Percentiles rank a stretch among this genome's conserved stretches.
Conservation (phyloP, 2,329 filamentous ascomycete genomes). For the Cercospora berteroae region DNA sequence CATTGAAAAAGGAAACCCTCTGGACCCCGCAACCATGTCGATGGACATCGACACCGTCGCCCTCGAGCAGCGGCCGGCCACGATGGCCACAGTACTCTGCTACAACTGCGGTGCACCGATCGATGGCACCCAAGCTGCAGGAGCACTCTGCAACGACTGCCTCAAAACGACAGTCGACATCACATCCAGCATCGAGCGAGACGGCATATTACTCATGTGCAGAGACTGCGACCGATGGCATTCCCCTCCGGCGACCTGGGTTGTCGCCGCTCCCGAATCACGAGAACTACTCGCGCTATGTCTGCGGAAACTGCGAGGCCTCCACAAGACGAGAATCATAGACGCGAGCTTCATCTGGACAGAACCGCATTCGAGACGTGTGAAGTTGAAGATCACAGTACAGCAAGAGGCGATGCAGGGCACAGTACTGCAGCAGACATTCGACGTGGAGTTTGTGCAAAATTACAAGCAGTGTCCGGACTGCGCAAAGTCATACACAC, state of each 20-base stretch:
- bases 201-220: constrained; percentile 87
- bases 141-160: constrained; percentile 93
- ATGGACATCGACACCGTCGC: constrained; percentile 41
- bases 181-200: constrained; percentile 83
- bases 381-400: constrained; percentile 94
- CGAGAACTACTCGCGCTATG: constrained; percentile 90
- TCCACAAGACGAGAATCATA: constrained; percentile 89
- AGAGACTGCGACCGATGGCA: constrained; percentile 93
- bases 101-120: constrained; percentile 97
- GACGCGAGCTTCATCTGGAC: constrained; percentile 98
- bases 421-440: constrained; percentile 81
- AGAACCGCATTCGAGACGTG: constrained; percentile 86
- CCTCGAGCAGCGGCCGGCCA: constrained; percentile 35
- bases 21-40: constrained; percentile 33
- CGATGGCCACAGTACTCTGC: constrained; percentile 73
- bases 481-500: constrained; percentile 92
- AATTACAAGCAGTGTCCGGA: constrained; percentile 92
- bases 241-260: constrained; percentile 80
- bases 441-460: constrained; percentile 90
- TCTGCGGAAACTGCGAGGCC: constrained; percentile 78
- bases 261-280: constrained; percentile 80
- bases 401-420: constrained; percentile 68
- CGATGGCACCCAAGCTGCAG: constrained; percentile 80
- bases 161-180: constrained; percentile 93
- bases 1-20: neutral